Percentiles rank a stretch among this genome's conserved stretches.
Conservation (phyloP, 768 basidiomycete genomes). For the Lactifluus piperatus region DNA sequence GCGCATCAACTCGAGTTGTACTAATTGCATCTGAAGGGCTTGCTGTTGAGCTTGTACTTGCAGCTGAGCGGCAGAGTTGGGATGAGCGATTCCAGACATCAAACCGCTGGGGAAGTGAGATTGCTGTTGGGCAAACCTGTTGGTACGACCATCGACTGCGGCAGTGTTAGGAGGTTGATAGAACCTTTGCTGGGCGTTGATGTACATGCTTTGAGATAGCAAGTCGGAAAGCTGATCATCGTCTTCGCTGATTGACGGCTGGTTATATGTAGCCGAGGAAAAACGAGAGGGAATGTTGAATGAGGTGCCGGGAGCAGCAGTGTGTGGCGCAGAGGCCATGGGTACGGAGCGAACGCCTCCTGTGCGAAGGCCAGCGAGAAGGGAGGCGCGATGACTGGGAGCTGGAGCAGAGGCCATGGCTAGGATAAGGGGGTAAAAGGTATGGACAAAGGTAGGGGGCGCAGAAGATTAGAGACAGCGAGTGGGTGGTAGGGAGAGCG, state of each 20-base stretch:
- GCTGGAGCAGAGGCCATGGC: conserved; percentile 36
- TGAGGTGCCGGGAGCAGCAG: conserved; percentile 51
- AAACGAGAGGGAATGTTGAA: conserved; percentile 56
- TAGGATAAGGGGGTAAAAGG: conserved; percentile 8
- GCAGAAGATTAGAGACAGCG: conserved; percentile 20
- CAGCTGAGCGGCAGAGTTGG: conserved; percentile 34
- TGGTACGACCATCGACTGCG: conserved; percentile 59
- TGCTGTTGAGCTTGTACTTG: conserved; percentile 48
- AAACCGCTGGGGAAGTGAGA: conserved; percentile 36
- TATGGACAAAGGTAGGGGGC: conserved; percentile 15
- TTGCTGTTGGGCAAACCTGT: conserved; percentile 58
- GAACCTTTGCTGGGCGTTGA: conserved; percentile 31
- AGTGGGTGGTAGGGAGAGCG: conserved; percentile 17
- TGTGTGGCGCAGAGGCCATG: conserved; percentile 45
- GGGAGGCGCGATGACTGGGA: conserved; percentile 62
- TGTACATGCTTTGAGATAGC: conserved; percentile 43
- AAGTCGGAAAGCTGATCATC: conserved; percentile 54
- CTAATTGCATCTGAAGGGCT: conserved; percentile 73
- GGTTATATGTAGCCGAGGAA: conserved; percentile 35
- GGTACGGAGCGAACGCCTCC: conserved; percentile 79
- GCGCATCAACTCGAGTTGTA: conserved; percentile 75
- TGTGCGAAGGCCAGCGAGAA: conserved; percentile 82
- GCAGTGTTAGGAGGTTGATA: conserved; percentile 57
- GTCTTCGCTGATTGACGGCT: conserved; percentile 42
- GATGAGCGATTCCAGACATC: conserved; percentile 43